Evolutionary conservation across 2,329 filamentous ascomycete species (phyloP).

Genomic region (Fusarium anguioides): DNA sequence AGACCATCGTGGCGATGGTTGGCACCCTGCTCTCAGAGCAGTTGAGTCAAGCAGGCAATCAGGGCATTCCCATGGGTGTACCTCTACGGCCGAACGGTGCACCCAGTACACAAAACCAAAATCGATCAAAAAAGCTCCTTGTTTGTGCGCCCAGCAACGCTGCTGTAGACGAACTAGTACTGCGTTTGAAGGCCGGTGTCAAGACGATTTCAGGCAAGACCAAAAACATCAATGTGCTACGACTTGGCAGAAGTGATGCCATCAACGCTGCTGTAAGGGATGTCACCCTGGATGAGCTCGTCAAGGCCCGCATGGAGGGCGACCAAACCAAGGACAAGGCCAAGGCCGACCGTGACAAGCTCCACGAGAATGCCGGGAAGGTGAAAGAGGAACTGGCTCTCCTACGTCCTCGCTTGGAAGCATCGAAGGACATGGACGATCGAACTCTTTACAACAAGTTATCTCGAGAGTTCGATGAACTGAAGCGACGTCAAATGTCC

Average conservation of each 20-base stretch:
- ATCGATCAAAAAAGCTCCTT: conserved; percentile 80
- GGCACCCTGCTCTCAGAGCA: conserved; percentile 73
- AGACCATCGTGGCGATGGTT: conserved; percentile 97
- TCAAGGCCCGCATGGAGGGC: conserved; percentile 76
- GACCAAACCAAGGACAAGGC: conserved; percentile 69
- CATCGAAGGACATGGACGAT: conserved; percentile 68
- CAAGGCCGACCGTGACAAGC: conserved; percentile 65
- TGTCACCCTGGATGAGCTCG: conserved; percentile 92
- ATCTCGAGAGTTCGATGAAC: conserved; percentile 79
- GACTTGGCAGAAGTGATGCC: conserved; percentile 88
- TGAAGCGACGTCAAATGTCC: conserved; percentile 78
- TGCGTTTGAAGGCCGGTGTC: conserved; percentile 89
- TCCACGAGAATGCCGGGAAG: conserved; percentile 72
- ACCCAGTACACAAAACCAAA: conserved; percentile 41
- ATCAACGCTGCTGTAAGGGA: conserved; percentile 91
- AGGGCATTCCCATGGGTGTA: conserved; percentile 48
- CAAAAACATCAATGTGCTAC: conserved; percentile 86
- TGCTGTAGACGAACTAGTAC: conserved; percentile 93
- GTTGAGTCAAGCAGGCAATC: conserved; percentile 49
- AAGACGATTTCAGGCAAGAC: conserved; percentile 78
- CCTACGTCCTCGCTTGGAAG: conserved; percentile 77
- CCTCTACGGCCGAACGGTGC: conserved; percentile 46
- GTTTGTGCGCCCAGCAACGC: conserved; percentile 99
- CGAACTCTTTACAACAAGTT: conserved; percentile 64
- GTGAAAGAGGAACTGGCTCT: conserved; percentile 81